These are phyloP conservation scores for Aspergillus fumigatus DNA, from an alignment of 2,329 filamentous ascomycete genomes.

Conservation along the genomic window DNA sequence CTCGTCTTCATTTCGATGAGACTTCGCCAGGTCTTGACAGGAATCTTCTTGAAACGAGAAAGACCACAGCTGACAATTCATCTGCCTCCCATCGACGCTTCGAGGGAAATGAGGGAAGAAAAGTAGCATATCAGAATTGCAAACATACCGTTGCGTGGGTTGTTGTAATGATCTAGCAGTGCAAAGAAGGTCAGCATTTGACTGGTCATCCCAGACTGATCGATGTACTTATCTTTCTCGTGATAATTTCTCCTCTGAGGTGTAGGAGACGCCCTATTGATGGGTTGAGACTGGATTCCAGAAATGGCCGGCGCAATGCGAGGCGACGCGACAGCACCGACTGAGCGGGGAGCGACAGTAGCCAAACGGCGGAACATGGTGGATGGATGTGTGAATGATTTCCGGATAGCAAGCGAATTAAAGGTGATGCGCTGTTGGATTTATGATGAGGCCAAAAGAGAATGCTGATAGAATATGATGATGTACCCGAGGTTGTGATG, in stretches of 20 bases:
- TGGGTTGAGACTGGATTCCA: conserved; percentile 38
- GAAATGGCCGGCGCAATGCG: conserved; percentile 47
- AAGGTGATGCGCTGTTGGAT: conserved; percentile 11
- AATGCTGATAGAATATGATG: not conserved
- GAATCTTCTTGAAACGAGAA: not conserved
- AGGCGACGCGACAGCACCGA: conserved; percentile 47
- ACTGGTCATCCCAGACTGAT: not conserved
- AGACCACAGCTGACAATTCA: not conserved
- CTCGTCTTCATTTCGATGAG: not conserved
- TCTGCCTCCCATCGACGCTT: not conserved
- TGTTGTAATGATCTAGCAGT: conserved; percentile 78
- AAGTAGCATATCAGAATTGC: not conserved
- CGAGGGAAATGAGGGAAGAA: not conserved
- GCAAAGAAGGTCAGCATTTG: conserved; percentile 13
- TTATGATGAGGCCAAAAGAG: conserved; percentile 2
- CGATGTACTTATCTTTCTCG: conserved; percentile 56
- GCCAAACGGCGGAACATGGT: conserved; percentile 57
- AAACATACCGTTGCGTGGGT: conserved; percentile 60
- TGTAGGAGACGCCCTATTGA: conserved; percentile 33
- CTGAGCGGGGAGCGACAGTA: conserved; percentile 50
- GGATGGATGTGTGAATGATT: not conserved
- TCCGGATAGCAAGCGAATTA: conserved; percentile 19
- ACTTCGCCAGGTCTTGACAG: not conserved
- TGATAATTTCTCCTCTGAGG: conserved; percentile 52
- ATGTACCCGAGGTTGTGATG: conserved; percentile 1